Base-by-base conservation (phyloP, 179 eudicot genomes). In the Beta macrorhiza region DNA sequence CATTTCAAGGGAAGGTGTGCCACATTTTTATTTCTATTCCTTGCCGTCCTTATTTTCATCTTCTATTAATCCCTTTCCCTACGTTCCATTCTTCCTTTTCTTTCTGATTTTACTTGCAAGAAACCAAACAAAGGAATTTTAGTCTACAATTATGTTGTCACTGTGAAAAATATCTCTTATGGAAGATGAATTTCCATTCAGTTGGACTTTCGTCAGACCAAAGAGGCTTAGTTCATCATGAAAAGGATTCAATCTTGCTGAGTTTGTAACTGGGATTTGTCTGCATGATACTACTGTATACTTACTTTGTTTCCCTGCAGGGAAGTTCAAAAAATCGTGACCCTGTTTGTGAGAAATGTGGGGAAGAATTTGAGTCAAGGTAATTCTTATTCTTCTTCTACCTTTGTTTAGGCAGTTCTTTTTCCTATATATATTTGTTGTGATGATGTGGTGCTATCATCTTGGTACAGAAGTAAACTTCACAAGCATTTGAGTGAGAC, bases 311-410 rank as follows among this genome's bases (percentile, higher is more conserved):
- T 67, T 57, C 70, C 20, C 44, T 79, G 72, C 86, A 94, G 98
- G 94, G 79, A 17, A 86, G 89, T 64, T 78, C 91, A 57, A 91
- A 83, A 80, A 78, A 72, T 83, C 77, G 89, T 19, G 85, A 85
- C 78, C 87, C 84, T 37, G 81, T 73, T 49, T 95, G 99, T 82
- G 97, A 95, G 76, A 86, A 89, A 78, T 95, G 99, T 51, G 97
- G 98, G 55, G 90, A 81, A 80, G 91, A 92, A 83, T 95, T 95
- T 59, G 95, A 92, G 80, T 90, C 99, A 63, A 93, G 92, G 98
- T 95, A 90, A 74, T 67, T n/a, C 0, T 67, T 7, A 42, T 70
- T 32, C 9, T 20, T n/a, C 49, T 53, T 19, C 5, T 51, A n/a
- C 12, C 19, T 37, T 70, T 49, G 71, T 7, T 80, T 76, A 42